Percentiles rank a stretch among this genome's conserved stretches.
Conservation (phyloP, 371 early-diverging fungal species). For the Cokeromyces recurvatus region DNA sequence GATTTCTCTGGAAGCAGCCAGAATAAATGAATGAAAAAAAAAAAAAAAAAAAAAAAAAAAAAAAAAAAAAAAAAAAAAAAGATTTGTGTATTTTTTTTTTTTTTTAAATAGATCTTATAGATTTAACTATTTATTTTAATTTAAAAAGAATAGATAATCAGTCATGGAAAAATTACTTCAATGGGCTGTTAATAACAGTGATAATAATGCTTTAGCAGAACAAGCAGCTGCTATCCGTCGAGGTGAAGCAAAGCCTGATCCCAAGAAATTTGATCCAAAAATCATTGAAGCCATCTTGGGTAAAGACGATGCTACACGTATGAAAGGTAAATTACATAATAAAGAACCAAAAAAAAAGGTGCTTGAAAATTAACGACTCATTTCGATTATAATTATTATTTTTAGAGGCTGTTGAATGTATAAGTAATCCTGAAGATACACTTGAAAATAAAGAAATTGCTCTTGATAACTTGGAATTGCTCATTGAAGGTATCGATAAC, state of each 20-base stretch:
- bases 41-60: constrained; percentile 1
- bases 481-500: constrained; percentile 93
- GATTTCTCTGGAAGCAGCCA: constrained; percentile 12
- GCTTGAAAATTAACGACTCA: too few relatives aligned
- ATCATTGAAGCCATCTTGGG: constrained; percentile 90
- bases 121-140: too few relatives aligned
- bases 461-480: constrained; percentile 91
- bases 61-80: not conserved
- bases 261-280: constrained; percentile 63
- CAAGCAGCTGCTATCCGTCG: constrained; percentile 59
- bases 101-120: not conserved
- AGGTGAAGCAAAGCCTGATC: constrained; percentile 30
- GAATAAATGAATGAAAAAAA: constrained; percentile 4
- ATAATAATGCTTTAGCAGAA: constrained; percentile 55
- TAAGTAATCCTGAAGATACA: constrained; percentile 52
- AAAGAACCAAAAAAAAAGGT: too few relatives aligned
- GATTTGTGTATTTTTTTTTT: not conserved
- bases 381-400: not conserved
- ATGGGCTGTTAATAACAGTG: constrained; percentile 83
- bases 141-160: constrained; percentile 1
- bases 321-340: constrained; percentile 72
- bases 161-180: constrained; percentile 77
- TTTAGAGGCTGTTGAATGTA: constrained; percentile 65
- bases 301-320: constrained; percentile 82
- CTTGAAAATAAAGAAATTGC: constrained; percentile 74